Conservation (phyloP, 1,139 yeast species). For the Blastobotrys proliferans region DNA sequence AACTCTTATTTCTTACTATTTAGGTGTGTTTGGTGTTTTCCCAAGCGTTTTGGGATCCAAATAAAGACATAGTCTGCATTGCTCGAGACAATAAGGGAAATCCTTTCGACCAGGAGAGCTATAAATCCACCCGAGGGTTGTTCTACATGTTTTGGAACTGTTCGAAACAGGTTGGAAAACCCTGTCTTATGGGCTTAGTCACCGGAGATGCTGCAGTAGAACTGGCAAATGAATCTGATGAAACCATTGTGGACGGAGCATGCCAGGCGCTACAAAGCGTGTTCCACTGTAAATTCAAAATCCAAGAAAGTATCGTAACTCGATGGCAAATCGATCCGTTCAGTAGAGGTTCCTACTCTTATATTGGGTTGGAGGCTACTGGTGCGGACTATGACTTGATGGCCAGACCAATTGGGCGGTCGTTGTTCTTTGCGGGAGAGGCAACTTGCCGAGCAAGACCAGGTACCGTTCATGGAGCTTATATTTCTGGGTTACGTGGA, state of each 20-base stretch:
- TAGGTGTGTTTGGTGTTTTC: slow-evolving; percentile 37
- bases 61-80: slow-evolving; percentile 35
- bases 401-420: slow-evolving; percentile 38
- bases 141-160: slow-evolving; percentile 41
- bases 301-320: slow-evolving; percentile 41
- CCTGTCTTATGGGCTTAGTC: slow-evolving; percentile 39
- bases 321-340: slow-evolving; percentile 43
- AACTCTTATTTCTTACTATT: slow-evolving; percentile 10
- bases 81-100: slow-evolving; percentile 26
- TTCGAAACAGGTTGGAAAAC: slow-evolving; percentile 35
- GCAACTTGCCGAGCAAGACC: slow-evolving; percentile 43
- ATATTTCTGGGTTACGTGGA: slow-evolving; percentile 41
- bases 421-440: slow-evolving; percentile 43
- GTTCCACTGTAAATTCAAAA: slow-evolving; percentile 24
- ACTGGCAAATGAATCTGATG: slow-evolving; percentile 34
- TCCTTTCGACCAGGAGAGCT: slow-evolving; percentile 22
- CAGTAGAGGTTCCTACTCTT: slow-evolving; percentile 40
- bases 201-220: slow-evolving; percentile 39
- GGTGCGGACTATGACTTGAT: slow-evolving; percentile 41
- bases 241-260: slow-evolving; percentile 35
- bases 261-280: slow-evolving; percentile 31
- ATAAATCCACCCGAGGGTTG: slow-evolving; percentile 33
- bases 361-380: slow-evolving; percentile 41
- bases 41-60: slow-evolving; percentile 40
- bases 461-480: slow-evolving; percentile 45